Base-by-base conservation (phyloP, 2,329 filamentous ascomycete species). In the Penicillium brasilianum region DNA sequence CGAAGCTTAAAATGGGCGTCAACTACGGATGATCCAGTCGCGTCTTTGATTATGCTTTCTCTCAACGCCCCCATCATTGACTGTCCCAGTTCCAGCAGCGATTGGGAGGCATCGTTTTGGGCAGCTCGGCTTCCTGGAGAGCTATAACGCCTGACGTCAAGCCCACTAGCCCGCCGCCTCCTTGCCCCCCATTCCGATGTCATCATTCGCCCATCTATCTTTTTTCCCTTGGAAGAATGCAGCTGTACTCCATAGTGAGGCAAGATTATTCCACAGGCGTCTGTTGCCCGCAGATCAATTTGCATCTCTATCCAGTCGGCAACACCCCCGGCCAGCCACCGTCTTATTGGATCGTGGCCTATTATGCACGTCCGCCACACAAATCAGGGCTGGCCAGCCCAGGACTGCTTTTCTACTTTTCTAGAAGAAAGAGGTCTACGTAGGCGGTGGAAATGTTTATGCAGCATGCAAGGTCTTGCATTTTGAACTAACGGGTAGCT, bases 331-430 rank as follows among this genome's bases (percentile, higher is more conserved):
- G 43, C 58, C 58, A 59, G 63, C 57, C 63, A 54, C 59, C 18
- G 22, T 57, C 20, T 62, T 22, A 54, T 56, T 52, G 58, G 51
- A 52, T 41, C 51, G 37, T 18, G 54, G 44, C 41, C 41, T n/a
- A n/a, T 2, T 36, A 32, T 57, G 62, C 64, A 65, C 43, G 44
- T 61, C 55, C 59, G 53, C 64, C 59, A 57, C 50, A 52, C 43
- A 28, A 32, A 48, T 46, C 55, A 58, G 55, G 57, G 52, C 34
- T 53, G 11, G 39, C 39, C 18, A 43, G 18, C 34, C 46, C 36
- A 30, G 16, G 25, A 37, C 16, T 36, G 16, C 34, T 48, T 57
- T 44, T 51, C 46, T 43, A 18, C 34, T 48, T 57, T 44, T 51
- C 46, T 43, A 18, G 48, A 30, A 44, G 20, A 18, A 22, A 46